These are phyloP conservation scores for Vachellia collinsii DNA, from an alignment of 306 rosid genomes.

Conservation along the genomic window DNA sequence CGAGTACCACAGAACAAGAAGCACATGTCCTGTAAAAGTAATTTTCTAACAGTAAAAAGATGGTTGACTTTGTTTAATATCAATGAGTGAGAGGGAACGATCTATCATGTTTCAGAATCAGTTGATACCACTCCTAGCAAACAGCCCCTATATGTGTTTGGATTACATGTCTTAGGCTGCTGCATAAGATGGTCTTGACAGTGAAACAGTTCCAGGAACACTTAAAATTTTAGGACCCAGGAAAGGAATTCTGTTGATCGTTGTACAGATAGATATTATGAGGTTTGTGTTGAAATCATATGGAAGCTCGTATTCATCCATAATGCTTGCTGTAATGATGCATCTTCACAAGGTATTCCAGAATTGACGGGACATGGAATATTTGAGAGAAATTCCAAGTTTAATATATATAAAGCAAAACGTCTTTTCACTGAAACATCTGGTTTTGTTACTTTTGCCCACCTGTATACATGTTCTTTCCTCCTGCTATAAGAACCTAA, in stretches of 20 bases:
- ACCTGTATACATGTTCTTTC: not conserved
- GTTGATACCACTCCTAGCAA: not conserved
- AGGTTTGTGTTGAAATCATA: not conserved
- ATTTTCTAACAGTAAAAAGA: not conserved
- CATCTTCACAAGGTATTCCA: slow-evolving; percentile 10
- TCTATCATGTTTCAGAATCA: not conserved
- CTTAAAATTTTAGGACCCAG: not conserved
- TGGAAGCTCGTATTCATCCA: not conserved
- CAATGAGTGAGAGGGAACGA: not conserved
- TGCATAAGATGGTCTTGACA: not conserved
- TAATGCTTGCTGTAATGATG: not conserved
- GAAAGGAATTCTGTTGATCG: not conserved
- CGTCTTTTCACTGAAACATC: slow-evolving; percentile 36
- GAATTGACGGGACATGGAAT: slow-evolving; percentile 27
- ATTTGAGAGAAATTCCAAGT: slow-evolving; percentile 30
- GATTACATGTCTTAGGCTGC: not conserved
- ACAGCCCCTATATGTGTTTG: not conserved
- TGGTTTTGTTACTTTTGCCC: slow-evolving; percentile 20
- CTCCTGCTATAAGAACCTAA: not conserved
- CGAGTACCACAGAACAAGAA: not conserved
- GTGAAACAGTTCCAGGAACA: not conserved
- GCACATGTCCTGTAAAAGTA: slow-evolving; percentile 24
- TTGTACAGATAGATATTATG: not conserved
- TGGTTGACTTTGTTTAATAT: slow-evolving; percentile 17
- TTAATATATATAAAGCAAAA: slow-evolving; percentile 12